A percentile compares a stretch with the other conserved stretches of the same genome.
Evolutionary conservation across 371 early-diverging fungal genomes (phyloP).

Genomic region (Sanchytrium tribonematis): DNA sequence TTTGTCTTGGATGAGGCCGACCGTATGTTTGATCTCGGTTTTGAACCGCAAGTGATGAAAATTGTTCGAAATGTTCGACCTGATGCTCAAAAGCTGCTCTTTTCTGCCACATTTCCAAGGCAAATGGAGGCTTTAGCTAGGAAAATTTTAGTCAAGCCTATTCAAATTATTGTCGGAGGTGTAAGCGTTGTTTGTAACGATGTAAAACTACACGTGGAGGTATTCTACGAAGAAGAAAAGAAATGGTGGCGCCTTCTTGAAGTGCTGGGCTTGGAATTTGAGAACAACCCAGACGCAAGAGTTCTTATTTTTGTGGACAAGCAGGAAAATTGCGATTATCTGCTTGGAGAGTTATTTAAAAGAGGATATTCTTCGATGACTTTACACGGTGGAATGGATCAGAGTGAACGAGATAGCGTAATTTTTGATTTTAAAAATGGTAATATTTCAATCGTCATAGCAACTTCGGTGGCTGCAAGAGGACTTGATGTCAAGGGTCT

Average conservation of each 20-base stretch:
- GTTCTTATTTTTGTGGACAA: conserved; percentile 77
- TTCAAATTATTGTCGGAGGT: conserved; percentile 82
- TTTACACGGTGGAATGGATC: conserved; percentile 89
- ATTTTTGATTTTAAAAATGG: conserved; percentile 76
- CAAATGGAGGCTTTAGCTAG: conserved; percentile 90
- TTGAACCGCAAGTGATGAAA: conserved; percentile 88
- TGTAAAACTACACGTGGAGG: conserved; percentile 65
- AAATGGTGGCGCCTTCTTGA: conserved; percentile 62
- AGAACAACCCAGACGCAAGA: conserved; percentile 26
- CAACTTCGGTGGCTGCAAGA: conserved; percentile 98
- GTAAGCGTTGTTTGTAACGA: conserved; percentile 60
- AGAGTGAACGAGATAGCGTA: conserved; percentile 72
- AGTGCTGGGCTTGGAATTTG: conserved; percentile 48
- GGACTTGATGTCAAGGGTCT: conserved; percentile 93
- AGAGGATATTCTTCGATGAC: conserved; percentile 71
- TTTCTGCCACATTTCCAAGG: conserved; percentile 86
- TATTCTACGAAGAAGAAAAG: conserved; percentile 33
- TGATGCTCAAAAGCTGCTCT: conserved; percentile 61
- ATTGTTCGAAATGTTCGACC: conserved; percentile 91
- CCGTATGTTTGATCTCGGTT: conserved; percentile 76
- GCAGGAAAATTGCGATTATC: conserved; percentile 72
- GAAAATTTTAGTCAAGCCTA: conserved; percentile 53
- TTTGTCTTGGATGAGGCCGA: conserved; percentile 95
- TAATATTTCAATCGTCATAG: conserved; percentile 59
- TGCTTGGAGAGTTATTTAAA: conserved; percentile 49